These are phyloP conservation scores for Heracleum sosnowskyi DNA, from an alignment of 129 eudicot genomes.

Conservation along the genomic window DNA sequence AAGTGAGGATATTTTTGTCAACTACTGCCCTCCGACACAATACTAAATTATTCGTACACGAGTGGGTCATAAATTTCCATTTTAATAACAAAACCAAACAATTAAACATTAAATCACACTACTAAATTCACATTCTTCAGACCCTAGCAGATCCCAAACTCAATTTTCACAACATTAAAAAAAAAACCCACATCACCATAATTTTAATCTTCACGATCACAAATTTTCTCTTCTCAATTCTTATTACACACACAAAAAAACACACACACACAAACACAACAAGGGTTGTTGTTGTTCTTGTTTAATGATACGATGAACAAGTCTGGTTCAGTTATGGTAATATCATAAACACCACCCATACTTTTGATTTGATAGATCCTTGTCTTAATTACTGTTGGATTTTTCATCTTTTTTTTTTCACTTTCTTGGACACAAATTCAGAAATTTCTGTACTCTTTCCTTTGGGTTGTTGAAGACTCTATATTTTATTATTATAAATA, in stretches of 20 bases:
- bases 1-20: neutral
- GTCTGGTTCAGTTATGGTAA: constrained; percentile 13
- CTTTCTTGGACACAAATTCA: constrained; percentile 6
- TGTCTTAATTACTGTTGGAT: neutral
- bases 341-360: constrained; percentile 11
- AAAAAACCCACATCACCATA: neutral
- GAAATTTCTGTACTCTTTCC: constrained; percentile 1
- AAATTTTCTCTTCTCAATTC: neutral
- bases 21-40: neutral
- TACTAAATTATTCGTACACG: constrained; percentile 40
- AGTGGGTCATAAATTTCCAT: constrained; percentile 4
- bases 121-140: constrained; percentile 20
- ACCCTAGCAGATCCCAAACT: constrained; percentile 34
- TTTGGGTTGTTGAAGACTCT: constrained; percentile 14
- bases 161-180: constrained; percentile 11
- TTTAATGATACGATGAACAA: constrained; percentile 12
- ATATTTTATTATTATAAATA: constrained; percentile 2
- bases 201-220: neutral
- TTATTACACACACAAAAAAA: neutral
- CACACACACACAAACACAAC: neutral
- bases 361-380: constrained; percentile 14
- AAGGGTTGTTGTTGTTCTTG: neutral
- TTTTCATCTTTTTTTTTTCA: constrained; percentile 5
- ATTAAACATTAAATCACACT: neutral
- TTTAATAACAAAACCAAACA: neutral